These are phyloP conservation scores for Pythium periplocum DNA, from an alignment of 352 stramenopile genomes.

Conservation along the genomic window DNA sequence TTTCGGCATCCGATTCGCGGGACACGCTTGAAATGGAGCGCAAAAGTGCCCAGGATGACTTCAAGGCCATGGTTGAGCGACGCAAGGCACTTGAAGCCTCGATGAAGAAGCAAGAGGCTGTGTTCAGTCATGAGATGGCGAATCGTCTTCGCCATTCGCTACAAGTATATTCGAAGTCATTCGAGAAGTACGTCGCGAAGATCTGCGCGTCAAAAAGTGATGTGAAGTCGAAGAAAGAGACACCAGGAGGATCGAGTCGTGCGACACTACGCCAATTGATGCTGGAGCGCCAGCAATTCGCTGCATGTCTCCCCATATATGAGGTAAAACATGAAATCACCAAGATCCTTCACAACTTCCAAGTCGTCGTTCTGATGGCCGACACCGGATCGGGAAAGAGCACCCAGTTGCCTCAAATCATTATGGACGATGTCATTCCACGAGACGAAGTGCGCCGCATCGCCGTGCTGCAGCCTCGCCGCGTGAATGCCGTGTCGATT, in stretches of 20 bases:
- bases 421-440: conserved; percentile 20
- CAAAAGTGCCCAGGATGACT: neutral
- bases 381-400: conserved; percentile 29
- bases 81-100: neutral
- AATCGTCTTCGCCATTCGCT: conserved; percentile 5
- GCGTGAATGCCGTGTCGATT: conserved; percentile 21
- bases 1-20: conserved; percentile 2
- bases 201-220: too few relatives aligned
- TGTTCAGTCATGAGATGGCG: conserved; percentile 1
- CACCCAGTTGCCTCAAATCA: conserved; percentile 23
- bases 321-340: conserved; percentile 16
- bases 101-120: conserved; percentile 9
- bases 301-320: conserved; percentile 16
- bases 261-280: conserved; percentile 2
- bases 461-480: conserved; percentile 20
- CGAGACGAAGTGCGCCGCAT: conserved; percentile 8
- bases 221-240: too few relatives aligned
- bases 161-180: conserved; percentile 3
- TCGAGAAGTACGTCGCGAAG: neutral
- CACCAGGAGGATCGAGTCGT: too few relatives aligned
- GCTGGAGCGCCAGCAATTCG: conserved; percentile 11
- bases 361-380: conserved; percentile 17
- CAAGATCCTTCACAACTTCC: conserved; percentile 2
- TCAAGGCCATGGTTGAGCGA: neutral
- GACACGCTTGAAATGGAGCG: conserved; percentile 4